These are phyloP conservation scores for Saccharomyces hybrid DNA, from an alignment of 1,139 yeast species.

Conservation along the genomic window DNA sequence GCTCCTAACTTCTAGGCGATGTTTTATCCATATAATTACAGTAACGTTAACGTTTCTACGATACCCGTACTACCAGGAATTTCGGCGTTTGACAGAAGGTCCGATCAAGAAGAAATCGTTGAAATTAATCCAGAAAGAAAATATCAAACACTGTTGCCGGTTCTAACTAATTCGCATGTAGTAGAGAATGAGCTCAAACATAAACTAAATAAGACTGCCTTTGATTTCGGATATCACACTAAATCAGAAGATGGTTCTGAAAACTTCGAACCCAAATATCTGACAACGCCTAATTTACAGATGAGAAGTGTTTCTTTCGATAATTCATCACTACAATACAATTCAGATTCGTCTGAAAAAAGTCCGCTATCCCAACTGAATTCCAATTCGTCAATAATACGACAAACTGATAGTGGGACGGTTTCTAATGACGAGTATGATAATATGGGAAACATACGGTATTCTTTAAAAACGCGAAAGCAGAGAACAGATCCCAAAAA, in stretches of 20 bases:
- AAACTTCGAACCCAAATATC: not conserved
- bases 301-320: not conserved
- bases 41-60: not conserved
- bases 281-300: not conserved
- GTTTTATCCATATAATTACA: not conserved
- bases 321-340: not conserved
- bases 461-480: not conserved
- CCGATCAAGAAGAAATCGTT: not conserved
- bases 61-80: not conserved
- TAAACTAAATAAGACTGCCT: not conserved
- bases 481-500: not conserved
- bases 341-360: not conserved
- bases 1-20: not conserved
- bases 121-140: not conserved
- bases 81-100: not conserved
- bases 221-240: not conserved
- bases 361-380: not conserved
- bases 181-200: not conserved
- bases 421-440: not conserved
- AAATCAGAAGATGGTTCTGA: not conserved
- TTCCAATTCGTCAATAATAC: not conserved
- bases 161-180: not conserved
- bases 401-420: not conserved
- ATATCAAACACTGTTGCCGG: constrained; percentile 1
- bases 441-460: not conserved